These are phyloP conservation scores for Umbelopsis isabellina DNA, from an alignment of 192 early-diverging fungal genomes.

Conservation along the genomic window DNA sequence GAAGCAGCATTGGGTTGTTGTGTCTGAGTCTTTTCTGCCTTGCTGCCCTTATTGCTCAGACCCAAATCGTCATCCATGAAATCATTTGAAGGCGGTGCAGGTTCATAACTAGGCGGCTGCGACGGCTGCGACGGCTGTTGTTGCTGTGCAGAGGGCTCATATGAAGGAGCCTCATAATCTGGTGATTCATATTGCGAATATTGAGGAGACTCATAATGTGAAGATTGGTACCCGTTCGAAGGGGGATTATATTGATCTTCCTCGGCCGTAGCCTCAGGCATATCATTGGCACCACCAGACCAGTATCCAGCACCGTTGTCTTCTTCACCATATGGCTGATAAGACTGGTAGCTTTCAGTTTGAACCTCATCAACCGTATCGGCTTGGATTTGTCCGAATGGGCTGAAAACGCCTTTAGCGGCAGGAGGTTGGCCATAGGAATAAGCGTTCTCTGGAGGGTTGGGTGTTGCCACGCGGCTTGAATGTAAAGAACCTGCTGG, in stretches of 20 bases:
- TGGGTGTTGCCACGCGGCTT: slow-evolving; percentile 7
- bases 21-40: slow-evolving; percentile 35
- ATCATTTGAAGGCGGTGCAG: slow-evolving; percentile 26
- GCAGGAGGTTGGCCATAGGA: slow-evolving; percentile 14
- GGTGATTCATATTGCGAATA: background rate
- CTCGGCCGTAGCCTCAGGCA: slow-evolving; percentile 41
- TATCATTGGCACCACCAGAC: slow-evolving; percentile 45
- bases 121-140: background rate
- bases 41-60: slow-evolving; percentile 57
- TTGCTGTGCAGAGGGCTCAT: background rate
- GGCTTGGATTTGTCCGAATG: slow-evolving; percentile 17
- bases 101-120: slow-evolving; percentile 27
- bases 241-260: slow-evolving; percentile 39
- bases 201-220: slow-evolving; percentile 14
- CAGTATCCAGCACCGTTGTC: slow-evolving; percentile 54
- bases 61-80: slow-evolving; percentile 66
- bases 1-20: slow-evolving; percentile 18
- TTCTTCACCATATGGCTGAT: slow-evolving; percentile 21
- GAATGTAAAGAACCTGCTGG: background rate
- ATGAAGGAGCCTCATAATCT: background rate
- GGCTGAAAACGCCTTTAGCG: slow-evolving; percentile 19
- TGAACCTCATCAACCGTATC: slow-evolving; percentile 20
- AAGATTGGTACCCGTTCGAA: slow-evolving; percentile 18
- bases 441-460: slow-evolving; percentile 12
- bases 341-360: slow-evolving; percentile 7